Conservation (phyloP, 768 basidiomycete genomes). For the Suillus brevipes region DNA sequence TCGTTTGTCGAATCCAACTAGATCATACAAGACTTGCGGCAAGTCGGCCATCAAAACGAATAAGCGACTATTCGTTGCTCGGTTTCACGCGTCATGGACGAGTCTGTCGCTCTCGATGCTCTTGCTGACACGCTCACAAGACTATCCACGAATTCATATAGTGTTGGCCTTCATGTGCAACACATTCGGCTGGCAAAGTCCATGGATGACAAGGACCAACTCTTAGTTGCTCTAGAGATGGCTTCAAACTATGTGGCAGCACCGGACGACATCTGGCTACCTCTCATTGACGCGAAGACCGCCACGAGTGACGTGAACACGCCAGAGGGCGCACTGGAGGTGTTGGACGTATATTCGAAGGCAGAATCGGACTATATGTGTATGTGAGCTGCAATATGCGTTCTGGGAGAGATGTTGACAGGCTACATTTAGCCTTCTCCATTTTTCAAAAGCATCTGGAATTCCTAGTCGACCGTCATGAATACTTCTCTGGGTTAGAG, state of each 20-base stretch:
- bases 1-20: background rate
- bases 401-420: background rate
- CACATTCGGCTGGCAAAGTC: conserved; percentile 64
- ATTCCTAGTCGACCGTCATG: conserved; percentile 48
- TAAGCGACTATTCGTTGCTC: background rate
- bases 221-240: conserved; percentile 64
- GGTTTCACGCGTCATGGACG: conserved; percentile 44
- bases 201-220: conserved; percentile 58
- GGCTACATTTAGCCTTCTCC: conserved; percentile 60
- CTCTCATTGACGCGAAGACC: conserved; percentile 58
- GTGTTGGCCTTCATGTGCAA: conserved; percentile 62
- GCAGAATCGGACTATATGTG: conserved; percentile 82
- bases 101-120: conserved; percentile 61
- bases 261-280: conserved; percentile 74
- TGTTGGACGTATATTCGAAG: conserved; percentile 60
- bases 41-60: background rate
- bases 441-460: conserved; percentile 68
- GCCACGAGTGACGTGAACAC: conserved; percentile 52
- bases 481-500: conserved; percentile 37
- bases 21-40: background rate
- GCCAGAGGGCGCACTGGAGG: conserved; percentile 48
- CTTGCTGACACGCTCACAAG: conserved; percentile 58
- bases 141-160: conserved; percentile 59
- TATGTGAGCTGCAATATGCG: conserved; percentile 39
- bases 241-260: conserved; percentile 61